A percentile compares a stretch with the other conserved stretches of the same genome.
phyloP scores from a whole-genome alignment of 1,284 basidiomycete species.

The Neonothopanus nambi region DNA sequence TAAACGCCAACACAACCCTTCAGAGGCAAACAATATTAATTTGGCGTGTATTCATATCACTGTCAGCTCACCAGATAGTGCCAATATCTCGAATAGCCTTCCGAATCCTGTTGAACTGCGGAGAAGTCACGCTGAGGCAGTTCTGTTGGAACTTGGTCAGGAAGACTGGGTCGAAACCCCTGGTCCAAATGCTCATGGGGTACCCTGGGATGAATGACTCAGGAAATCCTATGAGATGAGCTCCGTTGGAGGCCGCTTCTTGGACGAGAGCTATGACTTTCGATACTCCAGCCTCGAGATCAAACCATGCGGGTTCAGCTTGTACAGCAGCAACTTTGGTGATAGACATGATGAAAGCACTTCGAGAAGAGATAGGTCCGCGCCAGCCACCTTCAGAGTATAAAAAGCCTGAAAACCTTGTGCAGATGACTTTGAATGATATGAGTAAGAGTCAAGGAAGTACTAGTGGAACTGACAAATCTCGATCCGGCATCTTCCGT shows the following conservation, averaged over 20 bases:
- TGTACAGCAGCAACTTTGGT: slow-evolving; percentile 21
- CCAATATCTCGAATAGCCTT: slow-evolving; percentile 16
- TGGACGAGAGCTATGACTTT: slow-evolving; percentile 19
- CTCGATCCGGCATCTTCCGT: too few relatives aligned
- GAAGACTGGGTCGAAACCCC: slow-evolving; percentile 16
- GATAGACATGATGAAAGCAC: not conserved
- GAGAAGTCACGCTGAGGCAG: slow-evolving; percentile 13
- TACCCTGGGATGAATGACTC: slow-evolving; percentile 24
- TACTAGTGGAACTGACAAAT: too few relatives aligned
- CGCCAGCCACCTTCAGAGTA: too few relatives aligned
- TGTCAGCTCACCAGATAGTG: slow-evolving; percentile 14
- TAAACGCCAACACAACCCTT: slow-evolving; percentile 22
- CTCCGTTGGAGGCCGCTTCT: slow-evolving; percentile 22
- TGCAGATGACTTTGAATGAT: too few relatives aligned
- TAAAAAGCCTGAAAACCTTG: too few relatives aligned
- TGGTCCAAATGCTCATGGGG: slow-evolving; percentile 19
- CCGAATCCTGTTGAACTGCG: slow-evolving; percentile 16
- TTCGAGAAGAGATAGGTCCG: too few relatives aligned
- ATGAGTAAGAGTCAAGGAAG: too few relatives aligned
- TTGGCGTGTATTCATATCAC: not conserved
- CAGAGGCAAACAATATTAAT: not conserved
- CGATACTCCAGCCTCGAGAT: slow-evolving; percentile 20
- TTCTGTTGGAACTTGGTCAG: slow-evolving; percentile 17
- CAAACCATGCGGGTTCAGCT: slow-evolving; percentile 24
- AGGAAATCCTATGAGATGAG: slow-evolving; percentile 22